These are phyloP conservation scores for Thymus quinquecostatus DNA, from an alignment of 257 asterid species.

Conservation along the genomic window DNA sequence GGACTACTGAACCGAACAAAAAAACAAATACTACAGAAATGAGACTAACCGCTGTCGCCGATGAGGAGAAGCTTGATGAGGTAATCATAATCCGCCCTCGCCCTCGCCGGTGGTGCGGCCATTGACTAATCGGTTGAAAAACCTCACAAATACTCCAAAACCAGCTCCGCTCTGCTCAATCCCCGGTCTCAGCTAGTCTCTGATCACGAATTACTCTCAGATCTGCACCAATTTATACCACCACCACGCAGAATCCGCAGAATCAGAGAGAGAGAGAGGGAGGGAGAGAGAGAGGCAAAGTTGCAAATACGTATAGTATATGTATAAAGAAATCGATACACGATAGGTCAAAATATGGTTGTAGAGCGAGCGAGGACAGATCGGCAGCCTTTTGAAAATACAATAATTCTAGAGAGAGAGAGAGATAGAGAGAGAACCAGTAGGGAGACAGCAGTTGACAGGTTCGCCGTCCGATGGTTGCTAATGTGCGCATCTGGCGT, in stretches of 20 bases:
- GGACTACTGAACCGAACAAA: neutral
- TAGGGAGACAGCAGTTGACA: constrained; percentile 37
- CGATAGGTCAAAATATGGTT: constrained; percentile 30
- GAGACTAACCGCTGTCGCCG: constrained; percentile 59
- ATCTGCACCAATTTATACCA: constrained; percentile 37
- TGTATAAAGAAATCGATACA: constrained; percentile 8
- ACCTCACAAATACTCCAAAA: constrained; percentile 24
- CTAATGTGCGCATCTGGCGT: constrained; percentile 36
- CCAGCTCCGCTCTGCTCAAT: constrained; percentile 28
- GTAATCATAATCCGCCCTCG: constrained; percentile 67
- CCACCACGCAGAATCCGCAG: constrained; percentile 3
- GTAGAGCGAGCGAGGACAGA: constrained; percentile 37
- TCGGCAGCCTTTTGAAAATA: constrained; percentile 31
- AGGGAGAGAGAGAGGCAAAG: constrained; percentile 1
- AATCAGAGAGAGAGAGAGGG: neutral
- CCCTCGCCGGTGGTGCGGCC: constrained; percentile 77
- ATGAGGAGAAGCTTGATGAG: constrained; percentile 73
- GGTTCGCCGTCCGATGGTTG: constrained; percentile 38
- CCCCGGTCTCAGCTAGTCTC: constrained; percentile 12
- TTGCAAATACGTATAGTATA: constrained; percentile 30
- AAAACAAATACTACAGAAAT: neutral
- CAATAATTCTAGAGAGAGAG: constrained; percentile 23
- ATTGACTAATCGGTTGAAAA: constrained; percentile 41
- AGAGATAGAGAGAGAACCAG: constrained; percentile 29
- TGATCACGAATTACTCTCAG: constrained; percentile 28